Conservation (phyloP, 2,329 filamentous ascomycete genomes). For the Aureobasidium sp. region DNA sequence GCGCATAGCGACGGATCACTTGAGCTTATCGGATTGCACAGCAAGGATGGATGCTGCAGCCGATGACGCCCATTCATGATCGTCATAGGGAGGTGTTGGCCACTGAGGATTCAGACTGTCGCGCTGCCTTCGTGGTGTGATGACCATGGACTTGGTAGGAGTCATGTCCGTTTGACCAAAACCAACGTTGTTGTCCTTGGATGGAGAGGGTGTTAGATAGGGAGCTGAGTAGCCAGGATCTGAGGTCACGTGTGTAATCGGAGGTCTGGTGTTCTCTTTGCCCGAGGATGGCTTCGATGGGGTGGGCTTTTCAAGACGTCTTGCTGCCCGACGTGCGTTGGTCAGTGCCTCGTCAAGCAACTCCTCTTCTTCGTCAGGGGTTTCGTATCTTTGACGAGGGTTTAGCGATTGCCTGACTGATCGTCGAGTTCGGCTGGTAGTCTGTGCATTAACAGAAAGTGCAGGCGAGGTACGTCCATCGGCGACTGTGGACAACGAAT, state of each 20-base stretch:
- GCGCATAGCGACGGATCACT: neutral
- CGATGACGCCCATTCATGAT: slow-evolving; percentile 81
- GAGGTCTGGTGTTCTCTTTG: slow-evolving; percentile 30
- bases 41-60: slow-evolving; percentile 42
- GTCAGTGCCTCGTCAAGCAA: slow-evolving; percentile 81
- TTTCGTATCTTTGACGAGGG: slow-evolving; percentile 79
- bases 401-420: slow-evolving; percentile 62
- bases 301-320: slow-evolving; percentile 49
- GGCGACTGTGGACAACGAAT: slow-evolving; percentile 36
- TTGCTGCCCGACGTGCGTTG: slow-evolving; percentile 67
- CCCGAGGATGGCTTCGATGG: slow-evolving; percentile 9
- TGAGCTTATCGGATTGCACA: neutral
- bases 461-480: slow-evolving; percentile 50
- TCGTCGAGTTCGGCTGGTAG: slow-evolving; percentile 64
- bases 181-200: slow-evolving; percentile 71
- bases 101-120: slow-evolving; percentile 58
- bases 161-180: slow-evolving; percentile 58
- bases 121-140: slow-evolving; percentile 50
- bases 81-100: slow-evolving; percentile 93
- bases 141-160: slow-evolving; percentile 63
- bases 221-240: slow-evolving; percentile 31
- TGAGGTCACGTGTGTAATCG: slow-evolving; percentile 52
- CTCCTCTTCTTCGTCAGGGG: slow-evolving; percentile 93
- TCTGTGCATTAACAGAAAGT: slow-evolving; percentile 22
- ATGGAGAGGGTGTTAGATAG: slow-evolving; percentile 68